Percentiles rank a stretch among this genome's conserved stretches.
These are phyloP conservation scores for Gymnopilus junonius DNA, from an alignment of 768 basidiomycete genomes.

Conservation along the genomic window DNA sequence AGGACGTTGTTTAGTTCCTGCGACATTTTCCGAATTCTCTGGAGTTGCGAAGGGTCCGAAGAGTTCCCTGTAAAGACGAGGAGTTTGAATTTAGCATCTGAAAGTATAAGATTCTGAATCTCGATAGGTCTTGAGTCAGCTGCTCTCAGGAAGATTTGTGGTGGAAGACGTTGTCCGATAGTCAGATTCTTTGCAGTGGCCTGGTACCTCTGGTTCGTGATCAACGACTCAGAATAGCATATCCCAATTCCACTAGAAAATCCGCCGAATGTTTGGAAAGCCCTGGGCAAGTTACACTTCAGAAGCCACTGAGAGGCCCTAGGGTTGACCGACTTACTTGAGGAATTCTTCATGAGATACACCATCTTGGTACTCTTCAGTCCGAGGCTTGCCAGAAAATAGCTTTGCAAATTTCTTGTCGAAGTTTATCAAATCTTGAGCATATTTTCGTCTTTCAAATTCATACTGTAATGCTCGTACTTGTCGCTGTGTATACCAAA, in stretches of 20 bases:
- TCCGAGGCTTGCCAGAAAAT: conserved; percentile 71
- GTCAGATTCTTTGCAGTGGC: conserved; percentile 41
- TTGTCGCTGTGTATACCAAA: background rate
- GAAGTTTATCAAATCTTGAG: conserved; percentile 74
- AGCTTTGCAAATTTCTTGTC: conserved; percentile 67
- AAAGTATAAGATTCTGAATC: conserved; percentile 55
- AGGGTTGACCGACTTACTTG: conserved; percentile 31
- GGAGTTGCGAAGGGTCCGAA: conserved; percentile 30
- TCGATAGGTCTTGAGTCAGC: conserved; percentile 55
- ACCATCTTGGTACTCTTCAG: conserved; percentile 47
- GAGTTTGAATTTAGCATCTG: conserved; percentile 59
- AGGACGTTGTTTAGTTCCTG: conserved; percentile 37
- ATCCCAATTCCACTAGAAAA: conserved; percentile 62
- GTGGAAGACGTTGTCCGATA: conserved; percentile 57
- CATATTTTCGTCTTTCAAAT: conserved; percentile 66
- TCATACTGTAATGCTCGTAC: conserved; percentile 55
- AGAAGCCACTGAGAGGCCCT: background rate
- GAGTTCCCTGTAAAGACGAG: conserved; percentile 57
- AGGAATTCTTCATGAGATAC: conserved; percentile 58
- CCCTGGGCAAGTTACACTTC: conserved; percentile 31
- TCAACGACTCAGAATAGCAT: conserved; percentile 51
- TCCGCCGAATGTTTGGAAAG: conserved; percentile 55
- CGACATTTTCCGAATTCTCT: conserved; percentile 35
- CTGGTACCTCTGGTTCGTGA: conserved; percentile 44
- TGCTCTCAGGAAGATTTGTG: conserved; percentile 51